phyloP scores from a whole-genome alignment of 2,329 filamentous ascomycete species.

The Hypoxylon sp. region DNA sequence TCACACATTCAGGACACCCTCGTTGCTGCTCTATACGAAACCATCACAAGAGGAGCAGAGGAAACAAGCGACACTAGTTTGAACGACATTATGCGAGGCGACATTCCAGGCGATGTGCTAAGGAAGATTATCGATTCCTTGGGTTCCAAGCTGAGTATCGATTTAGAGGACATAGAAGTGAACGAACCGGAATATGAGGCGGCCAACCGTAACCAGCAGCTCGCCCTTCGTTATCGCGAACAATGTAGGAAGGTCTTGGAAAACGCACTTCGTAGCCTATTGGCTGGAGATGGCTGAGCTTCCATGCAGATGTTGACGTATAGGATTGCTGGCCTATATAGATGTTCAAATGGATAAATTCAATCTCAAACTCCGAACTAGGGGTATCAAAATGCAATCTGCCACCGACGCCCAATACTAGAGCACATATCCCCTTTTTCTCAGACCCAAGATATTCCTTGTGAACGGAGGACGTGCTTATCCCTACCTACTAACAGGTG shows the following conservation, averaged over 20 bases:
- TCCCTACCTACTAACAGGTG: background rate
- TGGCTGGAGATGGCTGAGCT: conserved; percentile 33
- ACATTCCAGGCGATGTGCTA: conserved; percentile 60
- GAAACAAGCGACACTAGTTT: conserved; percentile 48
- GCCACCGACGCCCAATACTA: conserved; percentile 40
- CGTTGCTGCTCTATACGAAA: conserved; percentile 65
- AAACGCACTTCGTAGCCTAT: conserved; percentile 57
- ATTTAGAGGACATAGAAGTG: conserved; percentile 64
- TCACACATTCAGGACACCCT: conserved; percentile 68
- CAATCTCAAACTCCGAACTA: conserved; percentile 47
- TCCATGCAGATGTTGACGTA: conserved; percentile 10
- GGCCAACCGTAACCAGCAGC: conserved; percentile 61
- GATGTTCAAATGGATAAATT: conserved; percentile 38
- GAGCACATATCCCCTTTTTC: conserved; percentile 22
- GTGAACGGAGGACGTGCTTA: conserved; percentile 13
- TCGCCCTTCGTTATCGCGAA: conserved; percentile 65
- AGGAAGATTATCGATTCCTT: conserved; percentile 55
- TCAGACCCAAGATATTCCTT: conserved; percentile 5
- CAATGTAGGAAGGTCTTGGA: conserved; percentile 66
- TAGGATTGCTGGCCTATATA: background rate
- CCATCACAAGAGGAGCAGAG: conserved; percentile 47
- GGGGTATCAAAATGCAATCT: conserved; percentile 52
- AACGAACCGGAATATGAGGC: conserved; percentile 59
- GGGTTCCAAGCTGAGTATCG: conserved; percentile 58
- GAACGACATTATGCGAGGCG: conserved; percentile 62